Evolutionary conservation across 768 basidiomycete species (phyloP), one percentile per base, ranked within the genome.

Genomic region (Leccinellum rugosiceps): DNA sequence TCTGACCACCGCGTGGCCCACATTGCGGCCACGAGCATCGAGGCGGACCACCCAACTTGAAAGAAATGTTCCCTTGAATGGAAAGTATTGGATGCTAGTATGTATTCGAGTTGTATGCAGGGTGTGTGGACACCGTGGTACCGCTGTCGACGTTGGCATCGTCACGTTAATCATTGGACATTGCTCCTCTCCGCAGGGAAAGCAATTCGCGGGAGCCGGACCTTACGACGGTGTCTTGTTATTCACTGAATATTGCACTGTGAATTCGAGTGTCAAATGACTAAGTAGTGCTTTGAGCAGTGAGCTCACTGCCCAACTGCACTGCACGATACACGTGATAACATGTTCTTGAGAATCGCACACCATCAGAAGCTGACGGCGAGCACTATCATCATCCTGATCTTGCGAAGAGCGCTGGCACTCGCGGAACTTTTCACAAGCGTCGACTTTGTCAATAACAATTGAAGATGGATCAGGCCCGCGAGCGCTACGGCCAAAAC

Each of bases 401-500:
- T 43, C 44, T 23, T 21, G 23, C 44, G 44, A 45, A 7, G 44
- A 45, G 23, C 21, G 44, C 9, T 21, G 14, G 6, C 23, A 45
- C 25, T 25, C 7, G 15, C 23, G 15, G 45, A 23, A 26, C 21
- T 2, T 41, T 41, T 26, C 45, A 46, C 45, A 46, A 23, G 15
- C 10, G 4, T 46, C 15, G 25, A 46, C n/a, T 17, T 46, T 4
- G 25, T 46, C 15, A 23, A 25, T 45, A 48, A 17, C 19, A 31
- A 44, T 21, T 34, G 45, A 8, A 19, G 47, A 69, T 69, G 65
- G 52, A 63, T 28, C 65, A 61, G 23, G 43, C 19, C 23, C 17
- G 11, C 30, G 56, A 66, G 41, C 77, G 70, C 32, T 87, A 81
- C 62, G 85, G 85, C 21, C 74, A 78, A 65, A 65, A 62, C 49